Evolutionary conservation across 2,329 filamentous ascomycete species (phyloP), one percentile per base, ranked within the genome.

Genomic region (Beauveria rudraprayagi): DNA sequence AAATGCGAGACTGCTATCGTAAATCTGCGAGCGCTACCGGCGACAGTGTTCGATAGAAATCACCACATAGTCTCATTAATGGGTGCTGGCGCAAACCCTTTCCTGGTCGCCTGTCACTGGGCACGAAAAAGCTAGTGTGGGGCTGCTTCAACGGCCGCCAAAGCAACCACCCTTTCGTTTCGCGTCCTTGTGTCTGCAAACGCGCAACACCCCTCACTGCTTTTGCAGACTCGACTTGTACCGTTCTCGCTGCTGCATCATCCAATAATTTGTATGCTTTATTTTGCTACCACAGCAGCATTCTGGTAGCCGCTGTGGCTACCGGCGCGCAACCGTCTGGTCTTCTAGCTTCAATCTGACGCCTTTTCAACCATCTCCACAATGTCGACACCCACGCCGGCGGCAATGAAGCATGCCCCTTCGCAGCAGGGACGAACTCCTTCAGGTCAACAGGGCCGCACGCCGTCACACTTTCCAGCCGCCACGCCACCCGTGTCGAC

Each of bases 401-500:
- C 79, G 8, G 72, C 79, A 10, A 78, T 78, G 70, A 82, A 80
- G 70, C 76, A 78, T 64, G 72, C 64, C 56, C 66, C 71, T 30
- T 76, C 75, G 40, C 75, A 77, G 66, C 75, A 77, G 65, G 75
- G 75, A 30, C 73, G 75, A 43, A 78, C 76, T 10, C 76, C 79
- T 47, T 84, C 81, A 16, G 61, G 46, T 34, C 78, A 80, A 66
- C 78, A 80, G 70, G 78, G 78, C n/a, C 73, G 75, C 41, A 80
- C 78, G 3, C 79, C 78, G 4, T 79, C 77, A 19, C 80, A 83
- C 65, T 71, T 80, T 61, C 77, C 80, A 2, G 82, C 75, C 5
- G 83, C 82, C 3, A 87, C 85, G 6, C 85, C 85, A 16, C 84
- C 84, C n/a, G 84, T 85, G 26, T 87, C 85, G 41, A 88, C 85